Evolutionary conservation across 495 filamentous ascomycete species (phyloP).

Genomic region (Platismatia glauca): DNA sequence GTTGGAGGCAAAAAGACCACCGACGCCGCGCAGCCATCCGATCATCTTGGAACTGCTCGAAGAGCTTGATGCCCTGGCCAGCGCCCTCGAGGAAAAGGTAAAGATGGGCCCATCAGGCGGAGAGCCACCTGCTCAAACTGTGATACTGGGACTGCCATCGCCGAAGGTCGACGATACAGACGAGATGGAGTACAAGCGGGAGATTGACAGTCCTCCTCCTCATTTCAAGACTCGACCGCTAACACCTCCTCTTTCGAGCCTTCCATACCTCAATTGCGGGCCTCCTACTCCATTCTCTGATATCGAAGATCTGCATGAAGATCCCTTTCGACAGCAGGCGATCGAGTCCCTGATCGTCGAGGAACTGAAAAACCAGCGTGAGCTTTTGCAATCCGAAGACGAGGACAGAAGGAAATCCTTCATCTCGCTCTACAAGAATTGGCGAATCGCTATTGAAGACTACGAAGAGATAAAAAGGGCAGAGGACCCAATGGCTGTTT

Average conservation of each 20-base stretch:
- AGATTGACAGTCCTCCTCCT: slow-evolving; percentile 1
- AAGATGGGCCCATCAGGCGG: slow-evolving; percentile 25
- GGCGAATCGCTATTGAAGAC: slow-evolving; percentile 41
- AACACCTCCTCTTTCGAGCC: slow-evolving; percentile 33
- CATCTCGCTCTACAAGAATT: slow-evolving; percentile 38
- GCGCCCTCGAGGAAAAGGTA: slow-evolving; percentile 24
- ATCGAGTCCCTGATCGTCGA: slow-evolving; percentile 31
- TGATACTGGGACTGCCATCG: slow-evolving; percentile 25
- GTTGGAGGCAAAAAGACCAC: slow-evolving; percentile 40
- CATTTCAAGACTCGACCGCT: slow-evolving; percentile 3
- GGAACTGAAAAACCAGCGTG: slow-evolving; percentile 34
- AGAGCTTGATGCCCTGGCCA: slow-evolving; percentile 40
- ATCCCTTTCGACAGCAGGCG: slow-evolving; percentile 29
- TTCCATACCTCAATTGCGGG: slow-evolving; percentile 42
- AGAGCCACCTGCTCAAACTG: slow-evolving; percentile 22
- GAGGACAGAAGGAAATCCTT: slow-evolving; percentile 37
- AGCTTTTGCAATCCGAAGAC: slow-evolving; percentile 37
- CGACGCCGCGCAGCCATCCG: slow-evolving; percentile 38
- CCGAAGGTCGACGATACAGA: slow-evolving; percentile 19
- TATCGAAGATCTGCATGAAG: slow-evolving; percentile 40
- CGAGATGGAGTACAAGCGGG: slow-evolving; percentile 17
- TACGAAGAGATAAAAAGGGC: slow-evolving; percentile 54
- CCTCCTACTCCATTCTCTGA: slow-evolving; percentile 45
- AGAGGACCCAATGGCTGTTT: slow-evolving; percentile 44
- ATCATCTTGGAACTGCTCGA: slow-evolving; percentile 36